Base-by-base conservation (phyloP, 2,329 filamentous ascomycete species). In the Macrophomina tecta region DNA sequence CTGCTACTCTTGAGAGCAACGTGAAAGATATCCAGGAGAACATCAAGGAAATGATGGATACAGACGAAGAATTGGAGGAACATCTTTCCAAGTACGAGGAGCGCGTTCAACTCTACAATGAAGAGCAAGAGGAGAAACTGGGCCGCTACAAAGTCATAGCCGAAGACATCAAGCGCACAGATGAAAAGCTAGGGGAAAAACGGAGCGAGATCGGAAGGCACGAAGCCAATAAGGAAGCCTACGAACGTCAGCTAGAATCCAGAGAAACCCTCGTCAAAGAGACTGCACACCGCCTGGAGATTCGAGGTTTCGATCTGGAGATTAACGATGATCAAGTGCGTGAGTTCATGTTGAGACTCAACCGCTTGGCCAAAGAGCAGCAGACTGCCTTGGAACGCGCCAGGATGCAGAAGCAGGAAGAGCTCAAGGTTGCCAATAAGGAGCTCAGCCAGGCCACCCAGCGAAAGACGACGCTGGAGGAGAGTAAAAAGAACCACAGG, bases 151-250 rank as follows among this genome's bases (percentile, higher is more conserved):
- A 83, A 67, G 84, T 90, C 30, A 82, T 96, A n/a, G 81, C 81
- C 66, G 74, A 82, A 32, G 79, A 81, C 34, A 81, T 89, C 2
- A 80, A 86, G 66, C 23, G 23, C 23, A 73, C 78, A 3, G 78
- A 76, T 56, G 83, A 85, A 2, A 69, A 73, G 16, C 74, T 82
- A 12, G 82, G 80, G 61, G 69, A 69, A n/a, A 85, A 85, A 70
- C 82, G 85, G 68, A 82, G 76, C 0, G 90, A 93, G 71, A 85
- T 88, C 72, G 94, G 94, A 51, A 92, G 90, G 71, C 89, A 90
- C 71, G 88, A 95, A 77, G 94, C 94, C 2, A 90, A 97, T 75
- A 93, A 94, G 80, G 90, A 92, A 69, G 92, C 91, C 72, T 92
- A 95, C 75, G 92, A 97, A 75, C 87, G 90, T 4, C 91, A 97